Percentiles rank a stretch among this genome's conserved stretches.
phyloP scores from a whole-genome alignment of 2,329 filamentous ascomycete species.

The Clarireedia sp. region DNA sequence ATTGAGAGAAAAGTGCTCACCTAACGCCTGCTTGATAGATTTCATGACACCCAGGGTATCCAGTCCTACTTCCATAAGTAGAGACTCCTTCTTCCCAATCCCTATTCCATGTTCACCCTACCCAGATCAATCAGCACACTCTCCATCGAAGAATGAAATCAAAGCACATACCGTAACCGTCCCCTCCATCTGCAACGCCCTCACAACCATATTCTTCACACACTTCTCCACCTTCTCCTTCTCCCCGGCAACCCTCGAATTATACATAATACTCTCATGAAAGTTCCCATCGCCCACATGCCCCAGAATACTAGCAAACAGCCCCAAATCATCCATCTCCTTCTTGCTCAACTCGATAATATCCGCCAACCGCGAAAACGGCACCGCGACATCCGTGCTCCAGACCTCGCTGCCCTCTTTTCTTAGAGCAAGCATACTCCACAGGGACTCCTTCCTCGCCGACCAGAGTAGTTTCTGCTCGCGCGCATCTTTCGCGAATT shows the following conservation, averaged over 20 bases:
- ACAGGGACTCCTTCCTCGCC: conserved; percentile 74
- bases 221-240: conserved; percentile 68
- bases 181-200: conserved; percentile 90
- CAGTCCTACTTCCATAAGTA: conserved; percentile 70
- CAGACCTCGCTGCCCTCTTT: conserved; percentile 64
- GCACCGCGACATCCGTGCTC: conserved; percentile 80
- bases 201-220: conserved; percentile 82
- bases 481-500: conserved; percentile 63
- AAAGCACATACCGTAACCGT: conserved; percentile 58
- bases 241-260: conserved; percentile 60
- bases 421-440: conserved; percentile 68
- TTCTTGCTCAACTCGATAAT: conserved; percentile 79
- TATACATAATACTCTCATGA: conserved; percentile 86
- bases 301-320: conserved; percentile 82
- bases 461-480: conserved; percentile 75
- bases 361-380: conserved; percentile 65
- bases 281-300: conserved; percentile 95
- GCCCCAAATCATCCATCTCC: conserved; percentile 75
- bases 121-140: neutral
- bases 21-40: conserved; percentile 67
- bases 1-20: neutral
- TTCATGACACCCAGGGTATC: conserved; percentile 81
- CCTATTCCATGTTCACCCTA: conserved; percentile 79
- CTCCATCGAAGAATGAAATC: neutral
- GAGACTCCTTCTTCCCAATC: conserved; percentile 74